A percentile compares a stretch with the other conserved stretches of the same genome.
Evolutionary conservation across 805 yeast genomes (phyloP).

Genomic region (Pichia sporocuriosa): DNA sequence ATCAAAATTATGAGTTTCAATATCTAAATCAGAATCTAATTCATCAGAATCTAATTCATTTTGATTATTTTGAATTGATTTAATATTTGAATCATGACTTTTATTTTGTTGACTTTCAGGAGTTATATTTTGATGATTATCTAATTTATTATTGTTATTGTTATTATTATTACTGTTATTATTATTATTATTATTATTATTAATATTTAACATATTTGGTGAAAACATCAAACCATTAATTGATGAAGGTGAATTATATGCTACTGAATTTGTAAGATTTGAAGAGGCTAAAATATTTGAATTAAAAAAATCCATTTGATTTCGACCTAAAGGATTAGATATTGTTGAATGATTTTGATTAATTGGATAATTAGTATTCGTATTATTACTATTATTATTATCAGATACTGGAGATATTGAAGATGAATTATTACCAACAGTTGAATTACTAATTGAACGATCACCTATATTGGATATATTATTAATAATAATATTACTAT

Average conservation of each 20-base stretch:
- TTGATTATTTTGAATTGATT: background rate
- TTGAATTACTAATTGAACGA: conserved; percentile 6
- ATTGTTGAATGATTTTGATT: conserved; percentile 10
- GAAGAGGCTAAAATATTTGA: conserved; percentile 2
- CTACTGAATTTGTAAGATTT: background rate
- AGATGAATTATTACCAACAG: conserved; percentile 4
- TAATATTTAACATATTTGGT: background rate
- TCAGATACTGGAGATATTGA: conserved; percentile 8
- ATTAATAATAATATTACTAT: background rate
- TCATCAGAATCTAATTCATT: conserved; percentile 13
- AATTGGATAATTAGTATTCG: conserved; percentile 6
- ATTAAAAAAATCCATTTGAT: conserved; percentile 9
- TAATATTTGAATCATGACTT: background rate
- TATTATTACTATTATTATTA: conserved; percentile 11
- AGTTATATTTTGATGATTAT: conserved; percentile 5
- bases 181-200: background rate
- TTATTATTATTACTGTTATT: conserved; percentile 1
- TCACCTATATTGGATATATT: background rate
- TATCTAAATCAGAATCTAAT: conserved; percentile 13
- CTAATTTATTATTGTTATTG: background rate
- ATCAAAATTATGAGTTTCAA: conserved; percentile 10
- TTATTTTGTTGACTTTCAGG: conserved; percentile 9
- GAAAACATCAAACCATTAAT: conserved; percentile 8
- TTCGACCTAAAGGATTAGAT: background rate
- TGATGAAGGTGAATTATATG: conserved; percentile 9